phyloP scores from a whole-genome alignment of 345 rosid genomes.

The Camelina neglecta region DNA sequence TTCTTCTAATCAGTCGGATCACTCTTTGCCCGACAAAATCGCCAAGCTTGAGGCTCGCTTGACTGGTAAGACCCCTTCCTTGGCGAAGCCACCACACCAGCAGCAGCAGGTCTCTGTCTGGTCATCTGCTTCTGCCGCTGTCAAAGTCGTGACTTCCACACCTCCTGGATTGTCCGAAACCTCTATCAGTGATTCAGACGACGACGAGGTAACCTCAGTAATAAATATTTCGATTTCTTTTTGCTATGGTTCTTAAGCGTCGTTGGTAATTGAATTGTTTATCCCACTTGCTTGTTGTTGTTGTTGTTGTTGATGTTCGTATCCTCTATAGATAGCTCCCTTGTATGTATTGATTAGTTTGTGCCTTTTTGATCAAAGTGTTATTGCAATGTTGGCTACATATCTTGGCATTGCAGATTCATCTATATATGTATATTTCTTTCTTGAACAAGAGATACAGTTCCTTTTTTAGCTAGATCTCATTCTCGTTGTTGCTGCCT shows the following conservation, averaged over 20 bases:
- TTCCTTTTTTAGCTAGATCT: not conserved
- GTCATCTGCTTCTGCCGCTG: conserved; percentile 59
- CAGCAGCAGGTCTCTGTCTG: conserved; percentile 56
- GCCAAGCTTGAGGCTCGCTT: conserved; percentile 99
- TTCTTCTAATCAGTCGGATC: conserved; percentile 97
- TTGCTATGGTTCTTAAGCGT: not conserved
- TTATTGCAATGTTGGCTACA: conserved; percentile 1
- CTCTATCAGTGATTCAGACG: conserved; percentile 89
- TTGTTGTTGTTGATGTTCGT: conserved; percentile 7
- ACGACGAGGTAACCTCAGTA: conserved; percentile 59
- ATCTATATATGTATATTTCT: not conserved
- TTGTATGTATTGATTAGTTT: conserved; percentile 18
- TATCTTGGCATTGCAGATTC: not conserved
- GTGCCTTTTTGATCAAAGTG: conserved; percentile 21
- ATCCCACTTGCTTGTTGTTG: not conserved
- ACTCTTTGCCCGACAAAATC: conserved; percentile 86
- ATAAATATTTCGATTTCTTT: too few species aligned
- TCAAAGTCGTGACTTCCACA: conserved; percentile 50
- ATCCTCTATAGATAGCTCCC: not conserved
- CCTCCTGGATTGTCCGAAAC: conserved; percentile 56
- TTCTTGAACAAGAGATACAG: not conserved
- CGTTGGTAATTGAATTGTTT: not conserved
- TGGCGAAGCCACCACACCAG: conserved; percentile 36
- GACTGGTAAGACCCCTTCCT: conserved; percentile 75
- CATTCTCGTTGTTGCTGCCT: conserved; percentile 29